A percentile compares a stretch with the other conserved stretches of the same genome.
Evolutionary conservation across 306 rosid species (phyloP).

Genomic region (Citrullus amarus): DNA sequence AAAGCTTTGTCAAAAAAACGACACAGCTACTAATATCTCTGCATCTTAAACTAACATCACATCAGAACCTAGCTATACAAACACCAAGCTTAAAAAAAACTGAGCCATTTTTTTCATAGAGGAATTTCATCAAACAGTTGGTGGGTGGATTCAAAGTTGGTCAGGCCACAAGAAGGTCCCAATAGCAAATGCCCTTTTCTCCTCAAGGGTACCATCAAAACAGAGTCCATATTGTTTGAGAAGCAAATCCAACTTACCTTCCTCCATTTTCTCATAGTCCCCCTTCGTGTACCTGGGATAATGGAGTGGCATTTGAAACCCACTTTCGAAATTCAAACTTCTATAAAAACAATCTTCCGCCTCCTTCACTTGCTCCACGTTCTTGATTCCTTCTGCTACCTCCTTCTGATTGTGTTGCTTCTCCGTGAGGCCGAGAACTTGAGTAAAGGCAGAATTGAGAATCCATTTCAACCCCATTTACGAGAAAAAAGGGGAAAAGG

Average conservation of each 20-base stretch:
- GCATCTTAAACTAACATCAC: neutral
- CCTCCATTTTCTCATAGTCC: constrained; percentile 22
- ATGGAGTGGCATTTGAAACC: constrained; percentile 27
- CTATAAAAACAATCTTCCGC: neutral
- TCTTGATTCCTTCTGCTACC: neutral
- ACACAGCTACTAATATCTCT: neutral
- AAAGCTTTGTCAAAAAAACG: neutral
- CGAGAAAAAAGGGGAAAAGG: neutral
- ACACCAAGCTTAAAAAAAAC: neutral
- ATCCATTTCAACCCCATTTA: constrained; percentile 9
- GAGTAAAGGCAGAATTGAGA: constrained; percentile 1
- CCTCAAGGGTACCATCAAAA: constrained; percentile 12
- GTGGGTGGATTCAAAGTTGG: neutral
- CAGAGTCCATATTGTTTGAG: constrained; percentile 18
- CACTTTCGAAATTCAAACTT: constrained; percentile 2
- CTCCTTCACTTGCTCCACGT: neutral
- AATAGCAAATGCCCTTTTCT: constrained; percentile 14
- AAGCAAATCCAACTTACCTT: constrained; percentile 14
- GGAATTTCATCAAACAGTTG: neutral
- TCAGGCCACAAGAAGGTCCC: constrained; percentile 23
- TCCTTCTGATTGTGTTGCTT: neutral
- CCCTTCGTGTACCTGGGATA: constrained; percentile 16
- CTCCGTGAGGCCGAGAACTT: neutral
- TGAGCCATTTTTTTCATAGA: neutral
- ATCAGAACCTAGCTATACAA: neutral